Evolutionary conservation across 2,329 filamentous ascomycete species (phyloP), one percentile per base, ranked within the genome.

Genomic region (Graphilbum ipis-grandicollis): DNA sequence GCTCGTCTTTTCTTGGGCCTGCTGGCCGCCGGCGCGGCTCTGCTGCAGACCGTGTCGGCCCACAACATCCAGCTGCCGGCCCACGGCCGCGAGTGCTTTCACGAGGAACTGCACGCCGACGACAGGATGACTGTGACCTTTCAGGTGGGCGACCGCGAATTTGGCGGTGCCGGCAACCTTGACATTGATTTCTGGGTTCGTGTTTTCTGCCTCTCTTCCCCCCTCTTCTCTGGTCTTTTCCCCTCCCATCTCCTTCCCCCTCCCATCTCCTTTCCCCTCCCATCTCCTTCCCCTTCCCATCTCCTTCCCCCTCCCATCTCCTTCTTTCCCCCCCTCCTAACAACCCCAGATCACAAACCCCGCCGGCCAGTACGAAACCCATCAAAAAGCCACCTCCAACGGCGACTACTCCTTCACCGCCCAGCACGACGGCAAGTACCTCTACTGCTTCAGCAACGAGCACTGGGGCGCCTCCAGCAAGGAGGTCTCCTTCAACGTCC

Each of bases 381-480:
- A 83, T 59, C 74, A 92, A 54, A 80, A 79, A 57, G 68, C 73
- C 41, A 71, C 90, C 41, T 86, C 86, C 44, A 86, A 81, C 49
- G 90, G 90, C 54, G 88, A 96, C 59, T 84, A 92, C 64, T 82
- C 82, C 40, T 96, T 98, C 61, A 79, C 75, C 29, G 86, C 90
- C 36, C 65, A 69, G 49, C 62, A 75, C 53, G 86, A 98, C 57
- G 90, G 90, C 46, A 85, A 81, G 62, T 94, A 81, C 64, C 66
- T 72, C 40, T 98, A 98, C 74, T 98, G 90, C 74, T 98, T 98
- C 65, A 92, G 90, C 61, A 98, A 98, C 62, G 88, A 96, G 66
- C 79, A 90, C 58, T 98, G 88, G 85, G 82, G 83, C 41, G 85
- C 86, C 41, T 84, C 84, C 58, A 92, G 75, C 55, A 98, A 98